Base-by-base conservation (phyloP, 208 protist species). In the Acanthamoeba royreba region DNA sequence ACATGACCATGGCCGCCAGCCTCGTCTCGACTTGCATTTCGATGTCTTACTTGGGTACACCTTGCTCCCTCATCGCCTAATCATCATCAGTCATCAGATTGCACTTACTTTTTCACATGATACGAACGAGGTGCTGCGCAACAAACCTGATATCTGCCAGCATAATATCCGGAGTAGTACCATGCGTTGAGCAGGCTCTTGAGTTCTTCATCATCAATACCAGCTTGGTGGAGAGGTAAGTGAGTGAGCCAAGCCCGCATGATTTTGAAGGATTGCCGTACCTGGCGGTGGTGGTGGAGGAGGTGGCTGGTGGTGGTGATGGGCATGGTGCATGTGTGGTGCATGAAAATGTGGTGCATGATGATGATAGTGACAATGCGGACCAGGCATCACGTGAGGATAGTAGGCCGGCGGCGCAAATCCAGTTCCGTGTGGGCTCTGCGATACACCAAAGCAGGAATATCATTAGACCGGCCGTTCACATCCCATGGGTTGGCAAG, bases 131-230 rank as follows among this genome's bases (percentile, higher is more conserved):
- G n/a, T n/a, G n/a, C n/a, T n/a, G n/a, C n/a, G n/a, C n/a, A n/a
- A n/a, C n/a, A n/a, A n/a, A n/a, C 77, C 77, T 86, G 77, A 38
- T 86, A 86, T 86, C 77, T 86, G 77, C 77, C 77, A 11, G 77
- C 77, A 15, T 55, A 86, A 43, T 86, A 86, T 35, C 77, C 77
- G n/a, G 77, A 86, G 77, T 86, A 86, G 42, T 86, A 86, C 77
- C 77, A 86, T 4, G 77, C 42, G 45, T 58, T 86, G 40, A 86
- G 52, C 40, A 86, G 25, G 31, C 28, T 86, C 47, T 47, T 86
- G 77, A 86, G 77, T 15, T 8, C 40, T 22, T 86, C 77, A 5
- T 86, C 47, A 33, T 86, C 77, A 7, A 86, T 52, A 43, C 77
- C 77, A 9, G 45, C 77, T 86, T 35, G 45, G 42, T 35, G 22